These are phyloP conservation scores for Caryopteris hybrid DNA, from an alignment of 305 asterid species.

Conservation along the genomic window DNA sequence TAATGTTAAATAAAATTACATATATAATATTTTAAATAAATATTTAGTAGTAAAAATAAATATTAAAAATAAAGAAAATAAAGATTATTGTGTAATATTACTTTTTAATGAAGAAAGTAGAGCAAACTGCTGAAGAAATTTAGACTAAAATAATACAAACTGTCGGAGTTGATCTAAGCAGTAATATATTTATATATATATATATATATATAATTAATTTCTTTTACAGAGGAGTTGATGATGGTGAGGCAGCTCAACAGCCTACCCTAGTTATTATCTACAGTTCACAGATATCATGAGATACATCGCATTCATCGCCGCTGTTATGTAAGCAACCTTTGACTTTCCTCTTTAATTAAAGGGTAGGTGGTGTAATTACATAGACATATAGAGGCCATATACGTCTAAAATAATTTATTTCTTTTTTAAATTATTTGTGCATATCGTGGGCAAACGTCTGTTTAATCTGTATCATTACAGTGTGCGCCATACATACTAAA, in stretches of 20 bases:
- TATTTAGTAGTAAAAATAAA: no score
- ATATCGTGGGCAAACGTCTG: conserved; percentile 23
- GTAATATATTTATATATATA: no score
- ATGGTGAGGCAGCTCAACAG: conserved; percentile 10
- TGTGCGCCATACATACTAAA: conserved; percentile 1
- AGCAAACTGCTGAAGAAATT: no score
- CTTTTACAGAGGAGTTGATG: background rate
- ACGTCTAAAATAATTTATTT: background rate
- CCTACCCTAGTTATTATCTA: background rate
- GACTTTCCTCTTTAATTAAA: background rate
- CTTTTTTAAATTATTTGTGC: background rate
- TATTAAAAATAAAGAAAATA: no score
- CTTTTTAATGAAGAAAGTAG: no score
- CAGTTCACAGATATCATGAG: background rate
- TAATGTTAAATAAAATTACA: no score
- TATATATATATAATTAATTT: no score
- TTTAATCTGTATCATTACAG: no score
- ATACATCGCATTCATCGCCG: conserved; percentile 15
- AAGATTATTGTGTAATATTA: no score
- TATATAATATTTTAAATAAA: no score
- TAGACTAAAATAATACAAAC: no score
- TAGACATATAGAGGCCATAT: background rate
- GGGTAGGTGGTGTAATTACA: background rate
- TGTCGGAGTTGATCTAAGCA: no score
- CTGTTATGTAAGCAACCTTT: conserved; percentile 14